Base-by-base conservation (phyloP, 2,329 filamentous ascomycete genomes). In the Magnaporthales sp. region DNA sequence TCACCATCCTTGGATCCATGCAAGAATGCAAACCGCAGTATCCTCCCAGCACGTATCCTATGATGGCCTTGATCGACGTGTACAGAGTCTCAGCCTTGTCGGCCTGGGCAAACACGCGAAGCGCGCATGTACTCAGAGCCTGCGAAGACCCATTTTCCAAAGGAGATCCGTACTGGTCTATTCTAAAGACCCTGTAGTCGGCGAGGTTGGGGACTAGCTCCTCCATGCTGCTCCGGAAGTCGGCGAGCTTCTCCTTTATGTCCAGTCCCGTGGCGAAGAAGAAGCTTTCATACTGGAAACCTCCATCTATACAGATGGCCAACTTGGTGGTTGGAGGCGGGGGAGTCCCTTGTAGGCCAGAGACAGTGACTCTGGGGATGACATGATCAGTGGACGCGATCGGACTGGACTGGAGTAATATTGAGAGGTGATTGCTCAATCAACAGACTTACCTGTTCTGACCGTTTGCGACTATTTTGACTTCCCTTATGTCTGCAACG, bases 311-410 rank as follows among this genome's bases (percentile, higher is more conserved):
- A 68, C 80, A 82, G 15, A 84, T 76, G 19, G 81, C 81, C 6
- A 82, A 75, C 69, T 84, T 84, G 1, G 82, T 84, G 0, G 82
- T 84, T 1, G 80, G 76, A 0, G 82, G 82, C 1, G 82, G 82
- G 0, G 79, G 77, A 0, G 70, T 68, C 0, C 81, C 82, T 22
- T 69, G 76, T 22, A 80, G 73, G 0, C 80, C 80, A 0, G 74
- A 77, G 0, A 84, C 74, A 10, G 70, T 72, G 0, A 82, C 79
- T 1, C 63, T 56, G n/a, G n/a, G n/a, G n/a, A n/a, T n/a, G n/a
- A n/a, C n/a, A n/a, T n/a, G 63, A 38, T 38, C 1, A 24, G n/a
- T 24, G 9, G 22, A 56, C n/a, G 32, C 11, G 51, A 13, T 9
- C n/a, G 15, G 2, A 7, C n/a, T 62, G 8, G n/a, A 2, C 13